phyloP scores from a whole-genome alignment of 2,329 filamentous ascomycete species.

The Spiromastix sp. region DNA sequence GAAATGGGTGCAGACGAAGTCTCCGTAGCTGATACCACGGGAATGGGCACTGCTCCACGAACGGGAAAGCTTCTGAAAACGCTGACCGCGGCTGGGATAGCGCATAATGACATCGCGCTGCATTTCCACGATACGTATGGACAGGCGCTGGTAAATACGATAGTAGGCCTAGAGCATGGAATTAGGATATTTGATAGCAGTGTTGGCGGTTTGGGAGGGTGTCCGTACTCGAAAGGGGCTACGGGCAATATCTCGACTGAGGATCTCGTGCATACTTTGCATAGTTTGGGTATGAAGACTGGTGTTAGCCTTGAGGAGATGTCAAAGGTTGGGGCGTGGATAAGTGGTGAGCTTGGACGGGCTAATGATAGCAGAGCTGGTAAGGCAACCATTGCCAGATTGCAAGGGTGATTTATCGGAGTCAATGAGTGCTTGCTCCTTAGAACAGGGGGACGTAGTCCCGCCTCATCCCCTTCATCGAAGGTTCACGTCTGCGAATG shows the following conservation, averaged over 20 bases:
- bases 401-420: conserved; percentile 11
- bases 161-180: conserved; percentile 53
- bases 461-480: too few species aligned
- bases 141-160: conserved; percentile 52
- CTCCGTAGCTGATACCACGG: conserved; percentile 55
- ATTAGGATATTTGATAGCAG: conserved; percentile 54
- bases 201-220: conserved; percentile 54
- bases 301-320: conserved; percentile 48
- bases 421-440: background rate
- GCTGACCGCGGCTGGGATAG: conserved; percentile 49
- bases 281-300: conserved; percentile 50
- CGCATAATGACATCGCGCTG: conserved; percentile 49
- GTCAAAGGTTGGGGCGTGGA: conserved; percentile 47
- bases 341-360: conserved; percentile 43
- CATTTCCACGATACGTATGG: conserved; percentile 61
- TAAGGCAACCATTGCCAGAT: conserved; percentile 38
- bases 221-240: conserved; percentile 54
- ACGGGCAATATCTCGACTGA: conserved; percentile 58
- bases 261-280: conserved; percentile 50
- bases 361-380: conserved; percentile 44
- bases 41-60: conserved; percentile 55
- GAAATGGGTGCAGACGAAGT: conserved; percentile 59
- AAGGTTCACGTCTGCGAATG: too few species aligned
- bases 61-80: conserved; percentile 49
- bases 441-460: too few species aligned